Evolutionary conservation across 257 asterid genomes (phyloP).

Genomic region (Fraxinus cuspidata): DNA sequence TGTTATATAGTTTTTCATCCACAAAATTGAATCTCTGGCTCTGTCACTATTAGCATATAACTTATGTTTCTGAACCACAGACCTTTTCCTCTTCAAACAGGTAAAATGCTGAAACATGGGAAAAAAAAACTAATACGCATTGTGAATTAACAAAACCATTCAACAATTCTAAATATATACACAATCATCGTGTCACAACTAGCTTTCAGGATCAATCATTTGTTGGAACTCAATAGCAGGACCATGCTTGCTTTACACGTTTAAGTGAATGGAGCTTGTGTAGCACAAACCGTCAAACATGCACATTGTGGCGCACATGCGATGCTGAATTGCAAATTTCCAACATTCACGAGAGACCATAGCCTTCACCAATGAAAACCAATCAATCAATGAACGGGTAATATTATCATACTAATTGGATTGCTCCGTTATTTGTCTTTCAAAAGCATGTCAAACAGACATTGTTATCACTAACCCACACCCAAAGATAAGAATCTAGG

Average conservation of each 20-base stretch:
- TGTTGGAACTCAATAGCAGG: neutral
- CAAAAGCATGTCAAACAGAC: neutral
- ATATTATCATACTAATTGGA: neutral
- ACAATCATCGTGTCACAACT: neutral
- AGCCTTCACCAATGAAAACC: neutral
- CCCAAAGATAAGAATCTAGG: neutral
- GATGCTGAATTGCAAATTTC: neutral
- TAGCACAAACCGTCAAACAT: neutral
- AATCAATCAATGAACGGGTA: neutral
- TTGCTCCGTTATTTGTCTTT: neutral
- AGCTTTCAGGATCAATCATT: neutral
- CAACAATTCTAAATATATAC: neutral
- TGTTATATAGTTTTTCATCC: neutral
- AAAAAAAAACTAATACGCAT: neutral
- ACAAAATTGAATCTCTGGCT: neutral
- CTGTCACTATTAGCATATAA: neutral
- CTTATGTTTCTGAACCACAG: neutral
- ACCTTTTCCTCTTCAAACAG: neutral
- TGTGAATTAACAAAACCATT: neutral
- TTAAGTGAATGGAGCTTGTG: neutral
- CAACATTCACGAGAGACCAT: neutral
- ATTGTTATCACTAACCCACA: neutral
- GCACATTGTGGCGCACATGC: neutral
- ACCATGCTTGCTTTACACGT: neutral
- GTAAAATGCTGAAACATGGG: neutral